Base-by-base conservation (phyloP, 139 green algal species). In the Chlorella sp. region DNA sequence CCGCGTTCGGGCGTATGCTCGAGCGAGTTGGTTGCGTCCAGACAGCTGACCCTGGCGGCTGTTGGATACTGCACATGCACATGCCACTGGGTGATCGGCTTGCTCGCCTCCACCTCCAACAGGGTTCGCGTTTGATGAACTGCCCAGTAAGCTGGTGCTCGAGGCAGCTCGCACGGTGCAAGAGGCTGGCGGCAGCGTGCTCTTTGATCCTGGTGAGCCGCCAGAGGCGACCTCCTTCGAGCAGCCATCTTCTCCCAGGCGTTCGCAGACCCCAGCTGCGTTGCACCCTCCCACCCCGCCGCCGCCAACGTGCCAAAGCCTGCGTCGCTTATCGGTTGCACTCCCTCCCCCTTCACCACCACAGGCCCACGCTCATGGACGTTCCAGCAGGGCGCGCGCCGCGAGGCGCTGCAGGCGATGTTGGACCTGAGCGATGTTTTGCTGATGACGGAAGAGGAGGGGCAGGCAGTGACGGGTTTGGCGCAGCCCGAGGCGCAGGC, bases 61-160 rank as follows among this genome's bases (percentile, higher is more conserved):
- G n/a, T n/a, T n/a, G n/a, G n/a, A n/a, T n/a, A n/a, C n/a, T n/a
- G n/a, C n/a, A n/a, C n/a, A n/a, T n/a, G n/a, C n/a, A n/a, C n/a
- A n/a, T n/a, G n/a, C n/a, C n/a, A n/a, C n/a, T n/a, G n/a, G n/a
- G n/a, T n/a, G n/a, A n/a, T n/a, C n/a, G n/a, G n/a, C n/a, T n/a
- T n/a, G n/a, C n/a, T n/a, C n/a, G n/a, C n/a, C n/a, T n/a, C n/a
- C n/a, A n/a, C n/a, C n/a, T n/a, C n/a, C n/a, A n/a, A n/a, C 42
- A 42, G 93, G 94, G 48, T 98, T 97, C 79, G 80, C 89, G 1
- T 97, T 98, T 81, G 95, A 99, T 77, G 96, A 99, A 87, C 83
- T 98, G 58, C 87, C 88, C 0, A 66, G 88, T 23, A 66, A 79
- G 25, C 63, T 92, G 45, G 87, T 98, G 41, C 56, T 90, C 61